Percentiles rank a stretch among this genome's conserved stretches.
Conservation (phyloP, 106 monocot genomes). For the Platanthera zijinensis region DNA sequence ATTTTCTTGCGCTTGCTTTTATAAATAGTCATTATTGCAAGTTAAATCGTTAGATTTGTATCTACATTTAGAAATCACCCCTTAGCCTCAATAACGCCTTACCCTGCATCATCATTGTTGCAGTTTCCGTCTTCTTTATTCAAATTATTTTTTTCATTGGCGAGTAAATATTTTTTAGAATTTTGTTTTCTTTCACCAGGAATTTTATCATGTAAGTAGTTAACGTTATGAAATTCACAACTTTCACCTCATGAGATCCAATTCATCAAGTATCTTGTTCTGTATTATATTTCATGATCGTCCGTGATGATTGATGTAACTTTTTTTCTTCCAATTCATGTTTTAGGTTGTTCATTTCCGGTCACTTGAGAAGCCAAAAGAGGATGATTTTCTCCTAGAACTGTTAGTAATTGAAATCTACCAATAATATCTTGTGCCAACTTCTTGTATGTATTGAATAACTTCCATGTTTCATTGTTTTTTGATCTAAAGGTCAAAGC, state of each 20-base stretch:
- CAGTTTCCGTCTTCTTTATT: neutral
- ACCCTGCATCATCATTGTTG: neutral
- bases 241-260: neutral
- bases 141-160: neutral
- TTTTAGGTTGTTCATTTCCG: slow-evolving; percentile 94
- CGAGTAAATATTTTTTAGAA: neutral
- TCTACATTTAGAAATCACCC: too few relatives aligned
- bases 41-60: too few relatives aligned
- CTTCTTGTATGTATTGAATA: neutral
- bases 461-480: neutral
- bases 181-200: neutral
- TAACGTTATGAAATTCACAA: neutral
- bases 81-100: too few relatives aligned
- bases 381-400: slow-evolving; percentile 88
- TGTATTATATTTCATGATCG: neutral
- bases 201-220: too few relatives aligned
- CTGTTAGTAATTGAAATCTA: slow-evolving; percentile 40
- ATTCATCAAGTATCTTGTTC: neutral
- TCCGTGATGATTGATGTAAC: neutral
- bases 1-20: too few relatives aligned
- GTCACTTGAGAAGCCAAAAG: slow-evolving; percentile 87
- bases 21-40: too few relatives aligned
- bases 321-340: neutral
- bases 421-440: neutral
- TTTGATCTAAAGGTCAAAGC: slow-evolving; percentile 62